Conservation (phyloP, 768 basidiomycete genomes). For the Lentinula lateritia region DNA sequence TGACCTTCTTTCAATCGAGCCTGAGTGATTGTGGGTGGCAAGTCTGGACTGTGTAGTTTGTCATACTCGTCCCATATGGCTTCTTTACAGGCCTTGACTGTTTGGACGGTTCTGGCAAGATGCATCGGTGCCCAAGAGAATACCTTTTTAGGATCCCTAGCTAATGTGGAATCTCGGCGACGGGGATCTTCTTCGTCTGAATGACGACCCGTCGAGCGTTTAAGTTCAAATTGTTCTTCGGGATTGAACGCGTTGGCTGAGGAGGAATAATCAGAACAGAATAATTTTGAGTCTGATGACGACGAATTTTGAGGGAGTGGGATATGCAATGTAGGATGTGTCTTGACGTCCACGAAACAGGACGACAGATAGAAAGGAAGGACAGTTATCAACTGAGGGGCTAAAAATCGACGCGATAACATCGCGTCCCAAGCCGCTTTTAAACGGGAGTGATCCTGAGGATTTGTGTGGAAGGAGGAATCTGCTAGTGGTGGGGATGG, state of each 20-base stretch:
- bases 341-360: slow-evolving; percentile 49
- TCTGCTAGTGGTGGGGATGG: slow-evolving; percentile 3
- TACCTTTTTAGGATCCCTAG: slow-evolving; percentile 20
- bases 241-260: slow-evolving; percentile 20
- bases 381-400: slow-evolving; percentile 47
- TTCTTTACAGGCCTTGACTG: slow-evolving; percentile 60
- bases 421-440: slow-evolving; percentile 64
- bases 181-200: slow-evolving; percentile 13
- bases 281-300: neutral
- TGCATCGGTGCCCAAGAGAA: slow-evolving; percentile 58
- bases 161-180: slow-evolving; percentile 7
- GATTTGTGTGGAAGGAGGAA: slow-evolving; percentile 23
- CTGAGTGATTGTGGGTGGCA: slow-evolving; percentile 32
- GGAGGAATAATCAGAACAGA: slow-evolving; percentile 9
- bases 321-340: slow-evolving; percentile 42
- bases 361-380: slow-evolving; percentile 63
- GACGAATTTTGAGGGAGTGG: slow-evolving; percentile 52
- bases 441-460: slow-evolving; percentile 58
- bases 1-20: slow-evolving; percentile 22
- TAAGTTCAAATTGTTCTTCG: slow-evolving; percentile 25
- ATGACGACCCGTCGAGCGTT: slow-evolving; percentile 11
- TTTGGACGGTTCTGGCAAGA: slow-evolving; percentile 52
- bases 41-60: slow-evolving; percentile 35
- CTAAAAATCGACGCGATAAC: slow-evolving; percentile 53
- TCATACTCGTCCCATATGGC: slow-evolving; percentile 64